Percentiles rank a stretch among this genome's conserved stretches.
Evolutionary conservation across 257 asterid species (phyloP).

Genomic region (Ilex aquifolium): DNA sequence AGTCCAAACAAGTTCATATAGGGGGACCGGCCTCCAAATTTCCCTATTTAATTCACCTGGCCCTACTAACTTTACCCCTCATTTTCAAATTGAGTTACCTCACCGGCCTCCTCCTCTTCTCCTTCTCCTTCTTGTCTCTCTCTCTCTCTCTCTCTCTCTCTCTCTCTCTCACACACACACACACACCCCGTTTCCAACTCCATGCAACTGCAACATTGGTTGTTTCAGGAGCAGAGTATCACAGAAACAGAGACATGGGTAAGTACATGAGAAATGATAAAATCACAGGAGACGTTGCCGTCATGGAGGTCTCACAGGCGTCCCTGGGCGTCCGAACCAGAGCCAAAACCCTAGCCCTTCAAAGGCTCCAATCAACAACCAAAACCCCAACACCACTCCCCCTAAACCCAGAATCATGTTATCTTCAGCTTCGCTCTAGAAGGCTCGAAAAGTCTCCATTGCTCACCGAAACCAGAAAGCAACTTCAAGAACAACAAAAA

Average conservation of each 20-base stretch:
- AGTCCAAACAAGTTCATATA: too few species aligned
- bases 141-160: too few species aligned
- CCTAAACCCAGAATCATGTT: conserved; percentile 21
- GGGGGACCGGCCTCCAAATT: too few species aligned
- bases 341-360: conserved; percentile 73
- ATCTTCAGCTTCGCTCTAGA: conserved; percentile 67
- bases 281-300: conserved; percentile 39
- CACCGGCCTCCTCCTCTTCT: too few species aligned
- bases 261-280: conserved; percentile 52
- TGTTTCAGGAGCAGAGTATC: too few species aligned
- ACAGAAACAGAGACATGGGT: conserved; percentile 28
- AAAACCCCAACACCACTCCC: conserved; percentile 15
- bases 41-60: too few species aligned
- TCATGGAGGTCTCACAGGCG: conserved; percentile 46
- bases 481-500: background rate
- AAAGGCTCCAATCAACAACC: conserved; percentile 33
- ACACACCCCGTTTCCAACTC: too few species aligned
- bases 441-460: conserved; percentile 33
- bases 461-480: conserved; percentile 3
- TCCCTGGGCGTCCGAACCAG: conserved; percentile 69
- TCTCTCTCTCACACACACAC: too few species aligned
- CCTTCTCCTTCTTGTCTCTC: too few species aligned
- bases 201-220: background rate
- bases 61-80: too few species aligned
- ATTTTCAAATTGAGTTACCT: too few species aligned